phyloP scores from a whole-genome alignment of 371 early-diverging fungal genomes.

The Mucor circinelloides region DNA sequence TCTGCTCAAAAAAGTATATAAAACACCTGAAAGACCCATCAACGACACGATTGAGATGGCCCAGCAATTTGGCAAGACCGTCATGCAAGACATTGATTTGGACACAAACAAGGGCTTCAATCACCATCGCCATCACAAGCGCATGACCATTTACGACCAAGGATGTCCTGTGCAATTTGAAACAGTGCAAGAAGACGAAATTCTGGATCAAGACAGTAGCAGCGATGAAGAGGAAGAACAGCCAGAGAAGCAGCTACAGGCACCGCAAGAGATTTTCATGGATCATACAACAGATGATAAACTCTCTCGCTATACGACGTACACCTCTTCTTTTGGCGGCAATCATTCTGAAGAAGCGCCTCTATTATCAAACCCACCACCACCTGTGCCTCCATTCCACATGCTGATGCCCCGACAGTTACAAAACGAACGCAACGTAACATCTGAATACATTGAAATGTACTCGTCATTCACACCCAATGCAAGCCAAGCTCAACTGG shows the following conservation, averaged over 20 bases:
- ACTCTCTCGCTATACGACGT: background rate
- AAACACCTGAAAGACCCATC: background rate
- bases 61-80: constrained; percentile 5
- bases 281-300: background rate
- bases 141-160: constrained; percentile 1
- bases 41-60: constrained; percentile 21
- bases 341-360: background rate
- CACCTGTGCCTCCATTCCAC: background rate
- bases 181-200: constrained; percentile 1
- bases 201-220: background rate
- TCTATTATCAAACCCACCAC: constrained; percentile 2
- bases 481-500: constrained; percentile 1
- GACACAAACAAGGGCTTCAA: constrained; percentile 9
- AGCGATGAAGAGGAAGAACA: background rate
- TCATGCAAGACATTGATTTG: constrained; percentile 20
- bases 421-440: constrained; percentile 16
- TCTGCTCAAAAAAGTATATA: constrained; percentile 51
- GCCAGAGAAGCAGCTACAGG: background rate
- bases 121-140: background rate
- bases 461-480: constrained; percentile 27
- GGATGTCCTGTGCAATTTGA: constrained; percentile 4
- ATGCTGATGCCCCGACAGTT: constrained; percentile 1
- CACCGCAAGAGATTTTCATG: background rate
- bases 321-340: background rate
- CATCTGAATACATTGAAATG: constrained; percentile 29